Conservation (phyloP, 1,284 basidiomycete species). For the Marasmius tenuissimus region DNA sequence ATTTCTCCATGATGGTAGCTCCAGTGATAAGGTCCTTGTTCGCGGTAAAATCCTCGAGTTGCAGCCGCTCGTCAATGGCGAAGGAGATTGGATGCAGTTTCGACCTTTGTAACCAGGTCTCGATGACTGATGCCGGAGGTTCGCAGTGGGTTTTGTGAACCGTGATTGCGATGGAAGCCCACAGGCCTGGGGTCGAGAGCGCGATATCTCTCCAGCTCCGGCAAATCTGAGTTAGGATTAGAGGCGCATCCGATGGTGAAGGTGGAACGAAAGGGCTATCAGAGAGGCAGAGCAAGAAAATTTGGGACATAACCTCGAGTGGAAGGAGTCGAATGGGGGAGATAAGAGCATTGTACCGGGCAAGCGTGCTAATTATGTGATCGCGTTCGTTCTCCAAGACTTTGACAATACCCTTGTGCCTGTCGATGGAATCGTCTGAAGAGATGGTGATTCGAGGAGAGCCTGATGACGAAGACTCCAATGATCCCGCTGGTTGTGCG, state of each 20-base stretch:
- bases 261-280: neutral
- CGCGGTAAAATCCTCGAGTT: neutral
- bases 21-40: neutral
- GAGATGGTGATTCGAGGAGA: neutral
- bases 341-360: constrained; percentile 1
- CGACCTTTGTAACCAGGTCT: constrained; percentile 9
- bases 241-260: constrained; percentile 6
- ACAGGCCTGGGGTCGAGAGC: constrained; percentile 6
- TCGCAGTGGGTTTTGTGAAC: neutral
- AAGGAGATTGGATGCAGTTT: constrained; percentile 8
- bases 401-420: neutral
- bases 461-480: neutral
- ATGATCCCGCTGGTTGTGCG: neutral
- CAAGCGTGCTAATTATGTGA: neutral
- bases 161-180: constrained; percentile 10
- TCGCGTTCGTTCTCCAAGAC: constrained; percentile 2
- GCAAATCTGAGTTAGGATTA: constrained; percentile 11
- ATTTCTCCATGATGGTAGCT: neutral
- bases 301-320: constrained; percentile 11
- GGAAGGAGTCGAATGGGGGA: constrained; percentile 13
- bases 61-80: constrained; percentile 4
- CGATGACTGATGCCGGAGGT: constrained; percentile 6
- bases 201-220: constrained; percentile 10
- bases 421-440: neutral
- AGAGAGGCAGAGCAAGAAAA: constrained; percentile 11